These are phyloP conservation scores for Coprinellus aureogranulatus DNA, from an alignment of 768 basidiomycete species.

Conservation along the genomic window DNA sequence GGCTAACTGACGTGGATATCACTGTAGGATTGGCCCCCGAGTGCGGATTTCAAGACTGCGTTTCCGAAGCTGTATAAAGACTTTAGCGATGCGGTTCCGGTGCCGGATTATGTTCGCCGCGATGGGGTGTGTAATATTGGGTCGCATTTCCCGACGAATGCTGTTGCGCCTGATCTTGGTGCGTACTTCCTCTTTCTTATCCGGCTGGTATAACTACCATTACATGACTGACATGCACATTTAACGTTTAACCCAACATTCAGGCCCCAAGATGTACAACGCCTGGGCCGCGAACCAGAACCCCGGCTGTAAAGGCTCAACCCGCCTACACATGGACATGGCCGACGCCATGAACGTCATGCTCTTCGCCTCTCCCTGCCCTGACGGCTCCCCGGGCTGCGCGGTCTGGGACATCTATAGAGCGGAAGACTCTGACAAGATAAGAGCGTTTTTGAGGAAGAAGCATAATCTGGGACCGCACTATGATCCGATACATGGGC, in stretches of 20 bases:
- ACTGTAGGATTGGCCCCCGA: slow-evolving; percentile 96
- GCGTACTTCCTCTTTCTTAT: slow-evolving; percentile 17
- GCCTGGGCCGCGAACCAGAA: slow-evolving; percentile 72
- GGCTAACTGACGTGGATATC: too few relatives aligned
- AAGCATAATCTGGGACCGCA: slow-evolving; percentile 42
- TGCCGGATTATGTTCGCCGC: slow-evolving; percentile 85
- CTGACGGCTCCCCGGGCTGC: slow-evolving; percentile 66
- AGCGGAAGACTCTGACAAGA: slow-evolving; percentile 73
- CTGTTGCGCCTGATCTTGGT: slow-evolving; percentile 79
- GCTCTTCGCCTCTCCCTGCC: slow-evolving; percentile 61
- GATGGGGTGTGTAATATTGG: slow-evolving; percentile 89
- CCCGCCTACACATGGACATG: slow-evolving; percentile 92
- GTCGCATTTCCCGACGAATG: slow-evolving; percentile 82
- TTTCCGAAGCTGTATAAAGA: slow-evolving; percentile 88
- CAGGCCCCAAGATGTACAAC: slow-evolving; percentile 95
- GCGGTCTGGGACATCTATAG: slow-evolving; percentile 93
- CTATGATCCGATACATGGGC: slow-evolving; percentile 88
- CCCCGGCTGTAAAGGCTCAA: slow-evolving; percentile 76
- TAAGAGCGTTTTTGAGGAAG: slow-evolving; percentile 71
- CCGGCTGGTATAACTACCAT: too few relatives aligned
- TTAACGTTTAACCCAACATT: slow-evolving; percentile 14
- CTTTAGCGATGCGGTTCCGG: slow-evolving; percentile 78
- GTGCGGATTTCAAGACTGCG: slow-evolving; percentile 75
- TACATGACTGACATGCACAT: too few relatives aligned
- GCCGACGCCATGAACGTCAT: slow-evolving; percentile 92